Evolutionary conservation across 2,329 filamentous ascomycete genomes (phyloP).

Genomic region (Fonsecaea multimorphosa): DNA sequence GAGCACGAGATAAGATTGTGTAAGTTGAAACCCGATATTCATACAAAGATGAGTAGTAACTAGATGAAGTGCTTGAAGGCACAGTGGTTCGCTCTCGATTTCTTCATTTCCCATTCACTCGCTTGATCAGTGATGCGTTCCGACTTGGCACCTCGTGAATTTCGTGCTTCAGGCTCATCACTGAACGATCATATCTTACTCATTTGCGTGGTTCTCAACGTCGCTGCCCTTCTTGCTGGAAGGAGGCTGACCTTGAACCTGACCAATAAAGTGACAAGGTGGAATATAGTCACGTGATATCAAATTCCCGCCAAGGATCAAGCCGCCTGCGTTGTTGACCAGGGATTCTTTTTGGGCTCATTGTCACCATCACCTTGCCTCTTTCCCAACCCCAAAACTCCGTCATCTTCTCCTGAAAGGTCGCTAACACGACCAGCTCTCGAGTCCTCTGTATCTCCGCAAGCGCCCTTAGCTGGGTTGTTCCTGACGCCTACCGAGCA

Average conservation of each 20-base stretch:
- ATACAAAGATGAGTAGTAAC: not conserved
- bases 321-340: constrained; percentile 7
- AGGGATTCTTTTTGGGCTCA: constrained; percentile 16
- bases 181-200: too few relatives aligned
- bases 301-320: constrained; percentile 12
- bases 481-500: not conserved
- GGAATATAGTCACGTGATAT: constrained; percentile 8
- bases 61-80: not conserved
- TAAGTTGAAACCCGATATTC: not conserved
- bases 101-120: too few relatives aligned
- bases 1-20: not conserved
- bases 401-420: not conserved
- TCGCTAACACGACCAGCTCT: not conserved
- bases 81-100: too few relatives aligned
- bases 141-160: too few relatives aligned
- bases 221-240: too few relatives aligned
- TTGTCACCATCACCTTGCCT: constrained; percentile 7
- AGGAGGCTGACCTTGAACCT: too few relatives aligned
- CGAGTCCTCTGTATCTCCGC: not conserved
- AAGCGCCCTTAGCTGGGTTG: not conserved
- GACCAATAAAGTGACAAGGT: too few relatives aligned
- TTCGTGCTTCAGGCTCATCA: too few relatives aligned
- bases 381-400: not conserved
- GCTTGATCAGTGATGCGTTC: too few relatives aligned
- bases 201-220: too few relatives aligned